These are phyloP conservation scores for Candida awuae DNA, from an alignment of 805 yeast species.

Conservation along the genomic window DNA sequence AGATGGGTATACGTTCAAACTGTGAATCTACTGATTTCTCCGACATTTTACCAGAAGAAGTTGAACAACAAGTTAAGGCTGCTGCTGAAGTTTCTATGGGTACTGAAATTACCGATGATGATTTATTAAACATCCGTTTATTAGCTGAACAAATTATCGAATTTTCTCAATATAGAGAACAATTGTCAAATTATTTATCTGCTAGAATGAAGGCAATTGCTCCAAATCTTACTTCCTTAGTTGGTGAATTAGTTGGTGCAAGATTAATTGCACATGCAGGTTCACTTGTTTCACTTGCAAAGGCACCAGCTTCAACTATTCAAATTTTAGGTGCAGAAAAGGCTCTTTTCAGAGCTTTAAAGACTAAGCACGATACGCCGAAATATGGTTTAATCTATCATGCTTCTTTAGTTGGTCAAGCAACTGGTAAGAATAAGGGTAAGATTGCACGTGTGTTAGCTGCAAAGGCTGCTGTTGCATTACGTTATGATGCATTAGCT, in stretches of 20 bases:
- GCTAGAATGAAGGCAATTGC: conserved; percentile 99
- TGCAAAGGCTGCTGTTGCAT: conserved; percentile 95
- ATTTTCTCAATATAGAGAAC: conserved; percentile 94
- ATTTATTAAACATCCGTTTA: conserved; percentile 78
- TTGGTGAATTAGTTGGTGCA: conserved; percentile 98
- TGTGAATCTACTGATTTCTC: conserved; percentile 87
- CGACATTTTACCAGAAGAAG: conserved; percentile 84
- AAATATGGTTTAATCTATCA: conserved; percentile 96
- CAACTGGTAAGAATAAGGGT: conserved; percentile 96
- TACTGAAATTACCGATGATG: conserved; percentile 92
- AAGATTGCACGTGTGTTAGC: conserved; percentile 98
- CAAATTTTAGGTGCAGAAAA: conserved; percentile 99
- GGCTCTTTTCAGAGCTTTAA: conserved; percentile 96
- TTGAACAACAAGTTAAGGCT: conserved; percentile 83
- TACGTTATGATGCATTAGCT: conserved; percentile 93
- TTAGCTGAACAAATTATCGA: conserved; percentile 95
- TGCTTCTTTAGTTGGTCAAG: conserved; percentile 96
- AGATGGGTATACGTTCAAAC: conserved; percentile 90
- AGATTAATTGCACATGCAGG: conserved; percentile 97
- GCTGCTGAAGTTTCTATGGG: conserved; percentile 99
- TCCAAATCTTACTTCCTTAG: conserved; percentile 90
- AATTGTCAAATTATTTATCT: conserved; percentile 80
- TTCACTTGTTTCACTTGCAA: conserved; percentile 85
- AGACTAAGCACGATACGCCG: conserved; percentile 98
- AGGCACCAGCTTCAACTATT: conserved; percentile 97